A percentile compares a stretch with the other conserved stretches of the same genome.
Evolutionary conservation across 139 green algal species (phyloP).

Genomic region (Mesostigma viride): DNA sequence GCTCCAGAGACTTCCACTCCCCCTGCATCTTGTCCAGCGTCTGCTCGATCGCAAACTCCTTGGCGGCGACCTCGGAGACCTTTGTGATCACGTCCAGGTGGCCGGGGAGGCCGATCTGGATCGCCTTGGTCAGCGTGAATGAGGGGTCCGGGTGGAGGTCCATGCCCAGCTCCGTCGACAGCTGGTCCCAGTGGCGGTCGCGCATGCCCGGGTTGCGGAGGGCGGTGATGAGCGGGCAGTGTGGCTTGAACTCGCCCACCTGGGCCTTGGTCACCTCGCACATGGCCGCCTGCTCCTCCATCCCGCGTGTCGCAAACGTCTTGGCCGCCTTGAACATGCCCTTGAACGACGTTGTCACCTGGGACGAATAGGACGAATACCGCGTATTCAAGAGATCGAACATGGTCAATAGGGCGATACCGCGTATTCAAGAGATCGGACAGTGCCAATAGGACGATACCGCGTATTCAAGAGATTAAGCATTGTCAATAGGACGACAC

Average conservation of each 20-base stretch:
- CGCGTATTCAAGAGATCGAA: too few species aligned
- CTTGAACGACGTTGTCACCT: too few species aligned
- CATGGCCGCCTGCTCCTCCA: slow-evolving; percentile 46
- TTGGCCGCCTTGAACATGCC: slow-evolving; percentile 43
- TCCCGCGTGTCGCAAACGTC: slow-evolving; percentile 36
- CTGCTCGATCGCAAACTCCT: slow-evolving; percentile 67
- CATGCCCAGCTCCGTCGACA: slow-evolving; percentile 40
- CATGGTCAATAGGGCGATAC: too few species aligned
- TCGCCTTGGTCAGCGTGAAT: slow-evolving; percentile 42
- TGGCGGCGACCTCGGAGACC: slow-evolving; percentile 53
- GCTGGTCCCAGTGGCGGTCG: slow-evolving; percentile 59
- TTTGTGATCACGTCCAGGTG: slow-evolving; percentile 50
- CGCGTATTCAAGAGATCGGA: too few species aligned
- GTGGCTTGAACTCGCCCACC: slow-evolving; percentile 56
- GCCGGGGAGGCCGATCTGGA: slow-evolving; percentile 45
- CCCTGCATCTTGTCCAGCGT: slow-evolving; percentile 63
- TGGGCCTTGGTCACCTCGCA: slow-evolving; percentile 44
- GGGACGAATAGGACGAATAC: too few species aligned
- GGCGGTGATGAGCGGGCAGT: slow-evolving; percentile 54
- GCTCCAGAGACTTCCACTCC: slow-evolving; percentile 57
- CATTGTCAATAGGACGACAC: too few species aligned
- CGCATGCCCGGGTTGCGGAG: slow-evolving; percentile 62
- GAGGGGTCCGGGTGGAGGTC: slow-evolving; percentile 30
- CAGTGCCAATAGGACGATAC: too few species aligned
- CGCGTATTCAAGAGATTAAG: too few species aligned